Conservation (phyloP, 176 grass and related monocot species). For the Bromus sterilis region DNA sequence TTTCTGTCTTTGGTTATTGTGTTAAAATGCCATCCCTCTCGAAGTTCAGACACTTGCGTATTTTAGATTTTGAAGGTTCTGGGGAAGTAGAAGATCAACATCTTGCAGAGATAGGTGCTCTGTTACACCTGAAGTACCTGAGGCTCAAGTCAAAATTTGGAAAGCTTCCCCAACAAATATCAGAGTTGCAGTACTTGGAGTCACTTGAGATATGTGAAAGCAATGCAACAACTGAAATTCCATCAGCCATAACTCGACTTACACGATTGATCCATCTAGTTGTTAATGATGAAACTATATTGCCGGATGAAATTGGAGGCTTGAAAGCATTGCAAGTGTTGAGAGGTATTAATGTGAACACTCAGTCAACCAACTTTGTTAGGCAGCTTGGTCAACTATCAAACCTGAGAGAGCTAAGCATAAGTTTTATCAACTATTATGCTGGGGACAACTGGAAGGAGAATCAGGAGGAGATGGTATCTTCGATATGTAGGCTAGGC, state of each 20-base stretch:
- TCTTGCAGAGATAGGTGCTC: neutral
- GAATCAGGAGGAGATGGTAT: neutral
- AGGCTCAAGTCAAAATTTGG: neutral
- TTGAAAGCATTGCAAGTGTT: neutral
- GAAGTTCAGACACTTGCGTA: neutral
- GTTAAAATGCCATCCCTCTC: neutral
- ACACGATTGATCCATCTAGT: neutral
- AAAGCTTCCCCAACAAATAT: neutral
- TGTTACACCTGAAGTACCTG: neutral
- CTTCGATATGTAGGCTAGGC: neutral
- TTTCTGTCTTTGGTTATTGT: neutral
- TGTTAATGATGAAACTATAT: neutral
- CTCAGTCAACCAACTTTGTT: neutral
- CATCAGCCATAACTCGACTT: neutral
- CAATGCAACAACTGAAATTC: neutral
- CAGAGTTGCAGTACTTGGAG: neutral
- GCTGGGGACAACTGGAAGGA: neutral
- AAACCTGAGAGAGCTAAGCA: neutral
- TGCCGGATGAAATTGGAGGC: neutral
- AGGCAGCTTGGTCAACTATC: neutral
- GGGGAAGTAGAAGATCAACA: neutral
- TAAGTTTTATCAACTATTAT: neutral
- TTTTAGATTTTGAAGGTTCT: neutral
- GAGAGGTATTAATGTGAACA: neutral
- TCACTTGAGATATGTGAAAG: neutral